phyloP scores from a whole-genome alignment of 129 eudicot species.

The Helichrysum umbraculigerum region DNA sequence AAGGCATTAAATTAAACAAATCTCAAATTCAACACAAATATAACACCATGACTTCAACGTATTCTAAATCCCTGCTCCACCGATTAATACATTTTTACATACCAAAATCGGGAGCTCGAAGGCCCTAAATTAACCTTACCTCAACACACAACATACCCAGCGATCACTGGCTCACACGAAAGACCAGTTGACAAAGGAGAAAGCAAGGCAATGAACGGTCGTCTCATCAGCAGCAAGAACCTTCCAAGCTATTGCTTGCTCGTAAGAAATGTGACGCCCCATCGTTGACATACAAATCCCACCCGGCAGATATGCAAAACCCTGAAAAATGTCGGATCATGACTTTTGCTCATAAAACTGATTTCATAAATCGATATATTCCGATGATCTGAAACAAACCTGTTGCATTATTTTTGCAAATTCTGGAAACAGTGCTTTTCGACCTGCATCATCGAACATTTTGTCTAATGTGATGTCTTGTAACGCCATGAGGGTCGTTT shows the following conservation, averaged over 20 bases:
- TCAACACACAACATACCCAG: conserved; percentile 11
- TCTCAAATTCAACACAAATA: conserved; percentile 17
- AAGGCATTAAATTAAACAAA: conserved; percentile 35
- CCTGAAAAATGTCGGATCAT: conserved; percentile 41
- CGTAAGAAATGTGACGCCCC: conserved; percentile 91
- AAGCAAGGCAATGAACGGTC: conserved; percentile 84
- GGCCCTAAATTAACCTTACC: conserved; percentile 3
- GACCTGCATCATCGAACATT: conserved; percentile 86
- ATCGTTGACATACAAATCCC: conserved; percentile 94
- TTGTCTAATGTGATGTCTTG: conserved; percentile 90
- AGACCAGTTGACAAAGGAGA: conserved; percentile 93
- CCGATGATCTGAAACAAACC: conserved; percentile 38
- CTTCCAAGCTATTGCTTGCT: conserved; percentile 94
- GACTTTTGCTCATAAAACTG: not conserved
- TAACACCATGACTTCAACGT: conserved; percentile 27
- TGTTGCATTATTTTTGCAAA: conserved; percentile 94
- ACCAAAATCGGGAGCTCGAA: conserved; percentile 35
- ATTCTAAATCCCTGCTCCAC: conserved; percentile 6
- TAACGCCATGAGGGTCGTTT: conserved; percentile 84
- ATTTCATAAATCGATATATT: not conserved
- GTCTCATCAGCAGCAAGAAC: conserved; percentile 80
- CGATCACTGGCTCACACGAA: conserved; percentile 48
- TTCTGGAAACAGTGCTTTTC: conserved; percentile 69
- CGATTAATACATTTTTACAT: conserved; percentile 27
- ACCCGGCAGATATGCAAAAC: conserved; percentile 87